phyloP scores from a whole-genome alignment of 495 filamentous ascomycete species.

The Penicillium salamii region DNA sequence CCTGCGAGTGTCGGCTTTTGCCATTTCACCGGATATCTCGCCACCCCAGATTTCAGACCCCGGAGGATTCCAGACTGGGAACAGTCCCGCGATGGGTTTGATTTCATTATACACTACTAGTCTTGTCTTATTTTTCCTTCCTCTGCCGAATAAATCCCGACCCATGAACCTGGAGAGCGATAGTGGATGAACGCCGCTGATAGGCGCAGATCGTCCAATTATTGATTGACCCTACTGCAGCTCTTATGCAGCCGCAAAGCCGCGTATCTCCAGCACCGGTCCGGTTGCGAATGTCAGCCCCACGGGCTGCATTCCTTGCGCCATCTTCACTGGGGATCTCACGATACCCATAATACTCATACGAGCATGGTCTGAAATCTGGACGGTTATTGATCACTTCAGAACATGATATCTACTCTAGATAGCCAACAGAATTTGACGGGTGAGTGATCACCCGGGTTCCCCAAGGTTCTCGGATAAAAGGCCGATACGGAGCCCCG shows the following conservation, averaged over 20 bases:
- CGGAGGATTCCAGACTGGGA: too few relatives aligned
- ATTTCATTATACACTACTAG: too few relatives aligned
- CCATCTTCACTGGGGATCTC: too few relatives aligned
- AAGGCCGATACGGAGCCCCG: slow-evolving; percentile 23
- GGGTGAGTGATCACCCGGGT: neutral
- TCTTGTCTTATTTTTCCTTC: too few relatives aligned
- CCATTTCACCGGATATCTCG: too few relatives aligned
- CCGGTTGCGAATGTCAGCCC: slow-evolving; percentile 12
- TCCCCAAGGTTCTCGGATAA: neutral
- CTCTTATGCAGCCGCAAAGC: slow-evolving; percentile 22
- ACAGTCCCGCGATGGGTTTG: too few relatives aligned
- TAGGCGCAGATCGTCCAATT: slow-evolving; percentile 26
- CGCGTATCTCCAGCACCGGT: slow-evolving; percentile 10
- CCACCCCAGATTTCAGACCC: neutral
- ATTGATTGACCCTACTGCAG: slow-evolving; percentile 14
- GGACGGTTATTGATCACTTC: too few relatives aligned
- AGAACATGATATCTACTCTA: too few relatives aligned
- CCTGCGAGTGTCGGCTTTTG: too few relatives aligned
- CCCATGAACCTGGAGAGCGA: slow-evolving; percentile 11
- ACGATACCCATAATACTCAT: too few relatives aligned
- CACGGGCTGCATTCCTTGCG: slow-evolving; percentile 3
- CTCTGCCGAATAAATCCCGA: neutral
- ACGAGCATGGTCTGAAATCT: too few relatives aligned
- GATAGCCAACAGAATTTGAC: neutral
- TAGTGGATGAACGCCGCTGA: slow-evolving; percentile 10